These are phyloP conservation scores for Colletotrichum lini DNA, from an alignment of 2,329 filamentous ascomycete species.

Conservation along the genomic window DNA sequence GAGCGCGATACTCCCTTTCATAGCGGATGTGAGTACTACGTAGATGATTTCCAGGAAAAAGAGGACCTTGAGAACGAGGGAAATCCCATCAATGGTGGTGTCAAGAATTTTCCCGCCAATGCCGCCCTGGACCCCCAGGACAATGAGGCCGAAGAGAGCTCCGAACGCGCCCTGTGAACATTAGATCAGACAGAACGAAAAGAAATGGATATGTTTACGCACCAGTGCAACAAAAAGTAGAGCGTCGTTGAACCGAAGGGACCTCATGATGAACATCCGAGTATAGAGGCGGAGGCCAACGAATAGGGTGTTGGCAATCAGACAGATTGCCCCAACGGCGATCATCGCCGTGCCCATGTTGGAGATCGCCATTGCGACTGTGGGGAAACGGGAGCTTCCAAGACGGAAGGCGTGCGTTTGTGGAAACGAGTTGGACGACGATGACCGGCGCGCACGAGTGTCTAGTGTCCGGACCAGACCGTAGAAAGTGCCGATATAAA, in stretches of 20 bases:
- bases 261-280: conserved; percentile 10
- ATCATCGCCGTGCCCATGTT: conserved; percentile 12
- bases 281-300: conserved; percentile 34
- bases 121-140: conserved; percentile 25
- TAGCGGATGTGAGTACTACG: conserved; percentile 34
- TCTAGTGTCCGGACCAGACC: background rate
- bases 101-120: conserved; percentile 15
- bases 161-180: conserved; percentile 16
- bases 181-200: background rate
- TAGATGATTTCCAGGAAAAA: conserved; percentile 38
- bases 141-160: conserved; percentile 24
- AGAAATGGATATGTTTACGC: background rate
- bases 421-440: background rate
- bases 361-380: conserved; percentile 15
- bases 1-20: conserved; percentile 37
- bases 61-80: conserved; percentile 8
- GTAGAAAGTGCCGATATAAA: background rate
- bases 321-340: conserved; percentile 19
- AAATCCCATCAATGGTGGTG: conserved; percentile 5
- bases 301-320: conserved; percentile 29
- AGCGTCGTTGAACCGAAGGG: conserved; percentile 11
- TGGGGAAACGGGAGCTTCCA: background rate
- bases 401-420: background rate
- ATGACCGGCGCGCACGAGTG: background rate
- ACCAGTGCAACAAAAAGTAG: conserved; percentile 23